Evolutionary conservation across 768 basidiomycete species (phyloP), one percentile per base, ranked within the genome.

Genomic region (Tylopilus subfusipes): DNA sequence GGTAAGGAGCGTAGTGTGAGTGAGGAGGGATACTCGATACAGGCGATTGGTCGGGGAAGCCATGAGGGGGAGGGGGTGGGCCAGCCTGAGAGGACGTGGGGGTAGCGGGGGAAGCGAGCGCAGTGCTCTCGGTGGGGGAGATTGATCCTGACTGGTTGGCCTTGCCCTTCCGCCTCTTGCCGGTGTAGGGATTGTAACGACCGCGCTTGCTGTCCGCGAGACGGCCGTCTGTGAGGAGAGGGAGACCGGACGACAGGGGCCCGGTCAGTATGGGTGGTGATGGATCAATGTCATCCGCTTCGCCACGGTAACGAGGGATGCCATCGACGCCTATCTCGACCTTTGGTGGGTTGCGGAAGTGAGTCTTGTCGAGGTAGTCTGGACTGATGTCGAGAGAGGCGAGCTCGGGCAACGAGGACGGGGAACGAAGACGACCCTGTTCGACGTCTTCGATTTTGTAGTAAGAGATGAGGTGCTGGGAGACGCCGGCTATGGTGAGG

Each of bases 391-490:
- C 88, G 27, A 98, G 79, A 0, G 88, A 82, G 0, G 86, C 86
- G 21, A 98, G 80, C 68, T 98, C 93, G 1, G 92, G 89, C 0
- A 95, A 76, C 3, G 90, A 87, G 0, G 92, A 95, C 0, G 96
- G 95, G 0, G 89, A 80, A 33, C 93, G 86, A 13, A 98, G 82
- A 29, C 92, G 86, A 14, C 94, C 95, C 44, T 84, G 83, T 53
- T 90, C 82, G 27, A 97, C 93, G 68, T 98, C 96, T 57, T 91
- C 87, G 50, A 95, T 80, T 62, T 86, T 87, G 77, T 97, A 98
- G 75, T 98, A 98, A 5, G 93, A 94, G 48, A 98, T 90, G 52
- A 97, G 80, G 69, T 97, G 95, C 65, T 97, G 93, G 1, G 91
- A 80, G 33, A 88, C 88, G 24, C 90, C 91, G 52, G 79, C 79